phyloP scores from a whole-genome alignment of 2,329 filamentous ascomycete species.

The Venturia nashicola region DNA sequence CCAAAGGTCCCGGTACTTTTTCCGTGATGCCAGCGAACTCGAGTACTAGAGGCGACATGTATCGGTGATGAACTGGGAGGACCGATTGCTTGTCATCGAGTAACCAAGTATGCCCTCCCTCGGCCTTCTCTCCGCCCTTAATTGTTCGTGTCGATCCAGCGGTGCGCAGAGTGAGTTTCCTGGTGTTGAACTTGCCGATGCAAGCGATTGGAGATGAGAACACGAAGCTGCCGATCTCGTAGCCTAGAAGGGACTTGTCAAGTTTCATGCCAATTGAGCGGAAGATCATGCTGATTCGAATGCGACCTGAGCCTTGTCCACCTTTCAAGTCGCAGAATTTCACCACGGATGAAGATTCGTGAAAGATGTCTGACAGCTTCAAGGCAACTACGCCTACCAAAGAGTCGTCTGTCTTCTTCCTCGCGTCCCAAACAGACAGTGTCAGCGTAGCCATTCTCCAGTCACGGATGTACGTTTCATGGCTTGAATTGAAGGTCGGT shows the following conservation, averaged over 20 bases:
- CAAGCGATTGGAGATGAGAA: not conserved
- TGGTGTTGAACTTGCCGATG: not conserved
- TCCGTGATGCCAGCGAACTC: not conserved
- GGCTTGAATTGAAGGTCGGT: not conserved
- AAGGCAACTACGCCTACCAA: not conserved
- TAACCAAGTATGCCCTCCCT: not conserved
- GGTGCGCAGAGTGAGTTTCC: not conserved
- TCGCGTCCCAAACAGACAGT: not conserved
- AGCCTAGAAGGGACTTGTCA: not conserved
- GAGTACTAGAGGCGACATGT: not conserved
- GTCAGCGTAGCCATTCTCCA: conserved; percentile 1
- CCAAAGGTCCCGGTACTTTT: not conserved
- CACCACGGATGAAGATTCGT: not conserved
- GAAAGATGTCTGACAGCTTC: not conserved
- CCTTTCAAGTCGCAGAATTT: not conserved
- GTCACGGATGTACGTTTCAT: not conserved
- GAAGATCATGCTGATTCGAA: conserved; percentile 1
- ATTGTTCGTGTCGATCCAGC: not conserved
- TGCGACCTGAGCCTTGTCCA: not conserved
- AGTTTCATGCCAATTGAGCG: not conserved
- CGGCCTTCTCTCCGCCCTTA: not conserved
- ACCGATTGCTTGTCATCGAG: not conserved
- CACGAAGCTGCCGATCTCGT: not conserved
- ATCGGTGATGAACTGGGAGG: not conserved
- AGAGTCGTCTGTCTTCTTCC: not conserved